Evolutionary conservation across 768 basidiomycete species (phyloP), one percentile per base, ranked within the genome.

Genomic region (Serpula lacrymans): DNA sequence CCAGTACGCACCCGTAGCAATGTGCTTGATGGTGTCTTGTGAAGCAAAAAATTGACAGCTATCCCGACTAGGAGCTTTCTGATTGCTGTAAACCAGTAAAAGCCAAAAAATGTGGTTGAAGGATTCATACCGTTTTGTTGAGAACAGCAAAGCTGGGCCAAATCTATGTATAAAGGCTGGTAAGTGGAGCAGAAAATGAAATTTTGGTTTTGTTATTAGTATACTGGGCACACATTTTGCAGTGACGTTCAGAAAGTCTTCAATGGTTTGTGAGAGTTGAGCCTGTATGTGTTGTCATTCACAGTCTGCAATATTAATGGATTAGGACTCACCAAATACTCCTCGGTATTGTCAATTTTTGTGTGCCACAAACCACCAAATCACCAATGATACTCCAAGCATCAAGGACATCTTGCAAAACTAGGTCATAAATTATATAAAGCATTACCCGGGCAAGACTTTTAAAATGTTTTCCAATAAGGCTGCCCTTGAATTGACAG

Each of bases 361-460:
- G 60, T 58, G 8, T 69, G 47, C 74, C 74, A 76, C 0, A 75
- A 0, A 69, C 62, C 0, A 56, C 34, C 0, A 74, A 57, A 8
- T 59, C 53, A 0, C 67, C 67, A 12, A 67, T 48, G 0, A 64
- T 51, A 8, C 57, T 58, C 28, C 60, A 66, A 0, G 63, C 45
- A 6, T 39, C 10, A 17, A 69, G 60, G 1, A 58, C 52, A 2
- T 4, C 26, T 0, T 24, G 3, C 5, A 52, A 46, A 0, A 61
- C 50, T 5, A 74, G 51, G 14, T 67, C 59, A 14, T 69, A 55
- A 0, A 66, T 40, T 0, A 58, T 37, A 30, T 50, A 58, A 0
- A 57, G 50, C 43, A 60, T 66, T 1, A 60, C 52, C 23, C 67
- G 65, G 0, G 41, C 39, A 1, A 68, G 42, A 11, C 39, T 50